phyloP scores from a whole-genome alignment of 139 green algal species.

The Chlorella sp. region DNA sequence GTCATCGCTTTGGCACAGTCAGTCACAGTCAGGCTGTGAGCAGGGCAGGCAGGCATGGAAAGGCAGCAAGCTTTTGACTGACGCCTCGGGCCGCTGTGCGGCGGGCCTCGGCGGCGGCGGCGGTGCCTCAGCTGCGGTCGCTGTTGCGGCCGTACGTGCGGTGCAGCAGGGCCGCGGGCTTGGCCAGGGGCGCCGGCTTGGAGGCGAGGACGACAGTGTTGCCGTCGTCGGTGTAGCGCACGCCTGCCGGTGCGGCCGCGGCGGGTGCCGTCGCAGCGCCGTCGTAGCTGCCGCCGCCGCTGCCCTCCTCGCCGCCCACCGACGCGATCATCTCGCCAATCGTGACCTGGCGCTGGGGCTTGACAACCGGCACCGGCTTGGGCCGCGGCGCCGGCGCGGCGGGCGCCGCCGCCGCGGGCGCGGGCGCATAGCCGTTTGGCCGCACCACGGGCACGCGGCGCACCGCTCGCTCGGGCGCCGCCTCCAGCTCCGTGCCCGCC shows the following conservation, averaged over 20 bases:
- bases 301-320: not conserved
- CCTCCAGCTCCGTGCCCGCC: slow-evolving; percentile 26
- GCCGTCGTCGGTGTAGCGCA: slow-evolving; percentile 16
- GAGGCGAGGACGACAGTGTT: slow-evolving; percentile 14
- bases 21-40: no score
- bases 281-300: not conserved
- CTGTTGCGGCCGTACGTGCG: slow-evolving; percentile 10
- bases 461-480: not conserved
- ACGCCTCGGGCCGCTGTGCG: no score
- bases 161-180: slow-evolving; percentile 27
- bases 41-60: no score
- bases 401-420: not conserved
- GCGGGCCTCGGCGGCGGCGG: no score
- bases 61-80: no score
- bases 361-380: slow-evolving; percentile 34
- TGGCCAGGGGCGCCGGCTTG: slow-evolving; percentile 36
- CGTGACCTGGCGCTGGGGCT: slow-evolving; percentile 21
- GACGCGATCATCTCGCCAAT: slow-evolving; percentile 18
- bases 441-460: slow-evolving; percentile 15
- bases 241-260: slow-evolving; percentile 13
- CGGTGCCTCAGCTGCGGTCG: no score
- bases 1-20: no score
- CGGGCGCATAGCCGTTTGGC: not conserved
- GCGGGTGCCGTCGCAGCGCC: not conserved
- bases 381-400: not conserved